Evolutionary conservation across 176 grass and related monocot species (phyloP).

Genomic region (Oryza meyeriana): DNA sequence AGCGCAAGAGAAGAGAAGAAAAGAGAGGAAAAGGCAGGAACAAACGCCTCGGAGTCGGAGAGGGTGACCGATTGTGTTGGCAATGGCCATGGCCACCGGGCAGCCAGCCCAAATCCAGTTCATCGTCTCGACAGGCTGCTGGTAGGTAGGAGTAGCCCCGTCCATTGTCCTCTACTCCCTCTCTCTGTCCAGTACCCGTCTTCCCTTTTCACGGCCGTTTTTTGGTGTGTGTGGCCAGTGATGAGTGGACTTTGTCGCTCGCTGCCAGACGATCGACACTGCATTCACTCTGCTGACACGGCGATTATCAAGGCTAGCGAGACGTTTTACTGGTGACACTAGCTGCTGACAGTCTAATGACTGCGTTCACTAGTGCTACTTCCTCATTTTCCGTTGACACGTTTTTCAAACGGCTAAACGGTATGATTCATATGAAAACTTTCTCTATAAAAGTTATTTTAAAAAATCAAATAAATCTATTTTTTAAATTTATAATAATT

Average conservation of each 20-base stretch:
- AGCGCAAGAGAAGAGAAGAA: not conserved
- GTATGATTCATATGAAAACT: no score
- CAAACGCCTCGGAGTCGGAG: not conserved
- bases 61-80: not conserved
- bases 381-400: no score
- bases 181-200: not conserved
- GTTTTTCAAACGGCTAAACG: no score
- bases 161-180: not conserved
- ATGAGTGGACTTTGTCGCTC: not conserved
- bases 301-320: not conserved
- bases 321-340: not conserved
- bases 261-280: not conserved
- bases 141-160: no score
- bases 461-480: no score
- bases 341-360: not conserved
- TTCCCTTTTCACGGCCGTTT: not conserved
- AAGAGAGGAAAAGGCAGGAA: not conserved
- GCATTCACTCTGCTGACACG: not conserved
- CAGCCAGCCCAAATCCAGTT: not conserved
- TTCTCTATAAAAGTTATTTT: no score
- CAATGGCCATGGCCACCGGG: not conserved
- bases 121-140: slow-evolving; percentile 11
- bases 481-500: no score
- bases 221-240: not conserved
- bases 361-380: no score